Percentiles rank a stretch among this genome's conserved stretches.
Evolutionary conservation across 768 basidiomycete genomes (phyloP).

Genomic region (Mycena maculata): DNA sequence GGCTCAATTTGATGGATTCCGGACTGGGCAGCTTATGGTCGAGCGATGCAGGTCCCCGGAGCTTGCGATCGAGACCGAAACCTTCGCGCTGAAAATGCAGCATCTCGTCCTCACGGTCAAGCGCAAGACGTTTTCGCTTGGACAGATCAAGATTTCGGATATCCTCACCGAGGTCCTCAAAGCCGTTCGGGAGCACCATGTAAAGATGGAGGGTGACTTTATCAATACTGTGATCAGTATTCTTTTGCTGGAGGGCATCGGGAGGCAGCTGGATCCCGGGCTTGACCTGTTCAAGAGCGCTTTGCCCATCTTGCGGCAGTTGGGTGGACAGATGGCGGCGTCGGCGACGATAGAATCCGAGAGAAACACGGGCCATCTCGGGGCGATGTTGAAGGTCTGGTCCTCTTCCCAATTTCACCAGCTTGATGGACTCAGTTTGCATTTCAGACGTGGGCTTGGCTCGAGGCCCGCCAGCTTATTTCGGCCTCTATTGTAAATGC

Average conservation of each 20-base stretch:
- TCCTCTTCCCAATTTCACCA: neutral
- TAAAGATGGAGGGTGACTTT: constrained; percentile 99
- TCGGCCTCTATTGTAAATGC: constrained; percentile 81
- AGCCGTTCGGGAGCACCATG: constrained; percentile 90
- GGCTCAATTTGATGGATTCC: constrained; percentile 97
- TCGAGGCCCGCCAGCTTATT: constrained; percentile 92
- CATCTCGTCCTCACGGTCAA: constrained; percentile 94
- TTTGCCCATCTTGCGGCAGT: constrained; percentile 90
- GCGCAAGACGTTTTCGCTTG: constrained; percentile 95
- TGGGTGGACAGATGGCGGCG: constrained; percentile 92
- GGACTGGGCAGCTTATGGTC: constrained; percentile 94
- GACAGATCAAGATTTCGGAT: constrained; percentile 96
- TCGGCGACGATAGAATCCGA: constrained; percentile 62
- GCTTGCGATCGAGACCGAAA: constrained; percentile 90
- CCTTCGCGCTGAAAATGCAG: constrained; percentile 98
- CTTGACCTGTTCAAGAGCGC: constrained; percentile 97
- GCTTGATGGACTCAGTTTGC: constrained; percentile 16
- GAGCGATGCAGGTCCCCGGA: constrained; percentile 93
- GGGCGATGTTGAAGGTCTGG: constrained; percentile 88
- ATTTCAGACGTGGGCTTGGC: constrained; percentile 87
- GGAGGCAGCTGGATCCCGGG: constrained; percentile 89
- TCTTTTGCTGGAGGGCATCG: constrained; percentile 94
- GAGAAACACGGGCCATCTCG: constrained; percentile 78
- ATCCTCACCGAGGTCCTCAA: constrained; percentile 89
- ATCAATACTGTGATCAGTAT: constrained; percentile 98